phyloP scores from a whole-genome alignment of 768 basidiomycete species.

The Mycena metata region DNA sequence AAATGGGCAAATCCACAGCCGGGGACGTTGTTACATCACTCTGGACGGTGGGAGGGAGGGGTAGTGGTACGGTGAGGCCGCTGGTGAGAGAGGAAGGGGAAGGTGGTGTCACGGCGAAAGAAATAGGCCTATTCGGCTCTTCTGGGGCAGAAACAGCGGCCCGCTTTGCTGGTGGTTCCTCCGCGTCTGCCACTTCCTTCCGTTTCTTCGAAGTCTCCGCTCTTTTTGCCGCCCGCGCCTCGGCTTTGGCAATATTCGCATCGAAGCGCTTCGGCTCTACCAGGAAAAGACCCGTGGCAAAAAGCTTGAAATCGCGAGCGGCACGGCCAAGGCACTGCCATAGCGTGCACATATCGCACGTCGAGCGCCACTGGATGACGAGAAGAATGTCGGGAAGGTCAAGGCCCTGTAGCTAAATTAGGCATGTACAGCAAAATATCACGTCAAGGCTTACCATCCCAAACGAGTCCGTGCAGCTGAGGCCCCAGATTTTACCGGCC shows the following conservation, averaged over 20 bases:
- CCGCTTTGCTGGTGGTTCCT: neutral
- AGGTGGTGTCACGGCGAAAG: neutral
- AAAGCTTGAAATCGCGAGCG: constrained; percentile 19
- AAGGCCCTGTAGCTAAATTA: constrained; percentile 42
- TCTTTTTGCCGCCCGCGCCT: constrained; percentile 3
- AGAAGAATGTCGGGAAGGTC: constrained; percentile 46
- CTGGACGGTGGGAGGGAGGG: too few species aligned
- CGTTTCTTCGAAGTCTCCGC: constrained; percentile 7
- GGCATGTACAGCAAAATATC: neutral
- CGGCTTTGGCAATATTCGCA: constrained; percentile 35
- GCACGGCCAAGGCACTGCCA: constrained; percentile 48
- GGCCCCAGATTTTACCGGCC: constrained; percentile 39
- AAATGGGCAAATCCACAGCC: too few species aligned
- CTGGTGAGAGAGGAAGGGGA: neutral
- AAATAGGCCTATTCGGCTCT: neutral
- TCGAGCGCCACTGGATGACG: constrained; percentile 46
- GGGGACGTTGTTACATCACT: too few species aligned
- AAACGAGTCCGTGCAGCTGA: constrained; percentile 42
- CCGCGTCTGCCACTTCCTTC: neutral
- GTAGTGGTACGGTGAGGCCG: too few species aligned
- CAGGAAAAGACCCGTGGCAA: constrained; percentile 37
- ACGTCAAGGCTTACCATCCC: constrained; percentile 41
- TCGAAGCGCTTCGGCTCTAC: constrained; percentile 41
- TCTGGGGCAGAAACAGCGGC: neutral
- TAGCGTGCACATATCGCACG: constrained; percentile 39